These are phyloP conservation scores for Adansonia digitata DNA, from an alignment of 345 rosid genomes.

Conservation along the genomic window DNA sequence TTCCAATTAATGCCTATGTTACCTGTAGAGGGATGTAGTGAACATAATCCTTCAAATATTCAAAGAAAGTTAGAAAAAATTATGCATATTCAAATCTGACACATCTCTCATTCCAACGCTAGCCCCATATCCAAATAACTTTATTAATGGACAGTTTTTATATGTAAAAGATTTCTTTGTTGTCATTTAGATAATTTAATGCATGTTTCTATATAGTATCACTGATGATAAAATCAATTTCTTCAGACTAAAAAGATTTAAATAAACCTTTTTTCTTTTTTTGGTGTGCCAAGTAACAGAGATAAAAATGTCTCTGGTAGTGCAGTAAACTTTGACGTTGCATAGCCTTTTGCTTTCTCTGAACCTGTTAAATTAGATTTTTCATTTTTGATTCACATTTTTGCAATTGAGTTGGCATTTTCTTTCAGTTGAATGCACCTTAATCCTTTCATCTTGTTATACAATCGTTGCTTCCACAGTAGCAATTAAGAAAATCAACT, in stretches of 20 bases:
- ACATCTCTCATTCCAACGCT: too few species aligned
- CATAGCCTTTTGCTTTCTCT: conserved; percentile 7
- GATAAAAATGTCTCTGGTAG: background rate
- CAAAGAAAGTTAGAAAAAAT: too few species aligned
- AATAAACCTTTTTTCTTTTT: background rate
- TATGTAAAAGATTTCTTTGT: background rate
- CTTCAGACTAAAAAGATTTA: background rate
- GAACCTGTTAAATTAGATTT: background rate
- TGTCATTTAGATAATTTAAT: background rate
- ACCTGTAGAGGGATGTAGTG: too few species aligned
- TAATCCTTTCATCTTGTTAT: background rate
- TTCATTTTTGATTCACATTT: background rate
- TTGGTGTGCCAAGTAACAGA: conserved; percentile 7
- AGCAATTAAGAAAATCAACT: background rate
- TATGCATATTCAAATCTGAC: too few species aligned
- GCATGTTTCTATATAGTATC: background rate
- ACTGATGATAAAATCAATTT: background rate
- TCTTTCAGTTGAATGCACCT: background rate
- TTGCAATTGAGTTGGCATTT: background rate
- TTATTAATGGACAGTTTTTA: too few species aligned
- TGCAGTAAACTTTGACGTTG: conserved; percentile 10
- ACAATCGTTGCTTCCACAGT: background rate
- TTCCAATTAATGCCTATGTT: background rate
- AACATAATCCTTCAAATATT: too few species aligned
- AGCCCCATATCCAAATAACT: too few species aligned